Percentiles rank a stretch among this genome's conserved stretches.
phyloP scores from a whole-genome alignment of 768 basidiomycete genomes.

The Termitomyces sp. region DNA sequence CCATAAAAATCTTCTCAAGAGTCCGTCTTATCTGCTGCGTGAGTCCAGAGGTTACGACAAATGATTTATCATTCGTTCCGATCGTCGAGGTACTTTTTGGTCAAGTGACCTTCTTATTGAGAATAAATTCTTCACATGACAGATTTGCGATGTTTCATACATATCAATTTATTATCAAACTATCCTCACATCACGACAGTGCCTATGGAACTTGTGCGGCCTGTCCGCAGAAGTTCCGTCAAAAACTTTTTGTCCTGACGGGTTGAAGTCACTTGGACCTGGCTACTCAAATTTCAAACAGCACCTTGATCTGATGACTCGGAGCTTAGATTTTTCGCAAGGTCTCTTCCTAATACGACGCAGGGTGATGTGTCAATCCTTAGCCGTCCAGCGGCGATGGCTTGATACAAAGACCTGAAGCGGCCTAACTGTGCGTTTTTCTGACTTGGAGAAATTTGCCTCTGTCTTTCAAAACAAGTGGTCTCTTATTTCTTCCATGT shows the following conservation, averaged over 20 bases:
- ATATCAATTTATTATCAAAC: no score
- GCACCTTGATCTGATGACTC: neutral
- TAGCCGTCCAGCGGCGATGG: neutral
- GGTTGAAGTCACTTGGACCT: neutral
- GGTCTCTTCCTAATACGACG: neutral
- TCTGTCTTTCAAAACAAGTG: neutral
- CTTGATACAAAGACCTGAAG: neutral
- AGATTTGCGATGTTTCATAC: neutral
- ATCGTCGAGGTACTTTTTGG: neutral
- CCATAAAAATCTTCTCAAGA: neutral
- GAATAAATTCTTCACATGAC: neutral
- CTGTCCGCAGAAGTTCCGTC: neutral
- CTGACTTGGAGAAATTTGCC: neutral
- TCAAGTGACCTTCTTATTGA: neutral
- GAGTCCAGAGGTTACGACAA: neutral
- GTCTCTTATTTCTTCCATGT: neutral
- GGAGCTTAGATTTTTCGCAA: neutral
- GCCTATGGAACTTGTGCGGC: neutral
- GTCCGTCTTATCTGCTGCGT: neutral
- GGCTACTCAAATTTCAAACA: neutral
- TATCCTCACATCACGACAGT: neutral
- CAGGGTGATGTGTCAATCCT: neutral
- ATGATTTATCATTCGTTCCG: neutral
- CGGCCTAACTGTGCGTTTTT: neutral
- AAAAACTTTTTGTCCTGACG: neutral